Base-by-base conservation (phyloP, 140 eudicot species). In the Eryngium alpinum region DNA sequence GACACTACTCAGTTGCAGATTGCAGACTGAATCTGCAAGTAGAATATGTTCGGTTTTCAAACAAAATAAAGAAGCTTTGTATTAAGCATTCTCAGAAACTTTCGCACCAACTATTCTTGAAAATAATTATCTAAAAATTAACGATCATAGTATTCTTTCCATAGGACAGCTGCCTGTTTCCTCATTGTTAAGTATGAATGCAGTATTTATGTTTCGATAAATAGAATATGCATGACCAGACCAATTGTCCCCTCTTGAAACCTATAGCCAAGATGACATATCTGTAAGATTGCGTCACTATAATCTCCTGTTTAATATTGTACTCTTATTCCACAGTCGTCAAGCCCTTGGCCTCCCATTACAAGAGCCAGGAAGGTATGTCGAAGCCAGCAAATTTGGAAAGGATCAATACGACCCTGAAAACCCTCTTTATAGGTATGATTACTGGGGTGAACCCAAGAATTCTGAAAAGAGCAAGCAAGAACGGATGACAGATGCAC, bases 371-470 rank as follows among this genome's bases (percentile, higher is more conserved):
- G 99, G 97, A 43, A 91, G 90, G 84, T 95, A 87, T 53, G 87
- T 87, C 22, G 94, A 92, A 81, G 90, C 97, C 16, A 92, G 83
- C 77, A 83, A 32, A 9, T 88, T 91, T 32, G 92, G 92, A 21
- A 94, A 92, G 86, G 97, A 85, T 85, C 83, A 88, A 86, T 95
- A 95, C 32, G 96, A 95, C 86, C 97, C 97, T 22, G 89, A 87
- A 77, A 91, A 87, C 83, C 88, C 97, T 2, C 43, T 95, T 16
- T 95, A 95, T 65, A 88, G 99, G n/a, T 93, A 89, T 53, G 98
- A 95, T 78, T 96, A 93, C 82, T 93, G 99, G 97, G 99, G 99
- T 4, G 99, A 95, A 73, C 99, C 98, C 1, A 96, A 96, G 89
- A 92, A 93, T 80, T 91, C 99, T 9, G 98, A 91, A 69, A 89